Base-by-base conservation (phyloP, 1,139 yeast species). In the Lodderomyces beijingensis region DNA sequence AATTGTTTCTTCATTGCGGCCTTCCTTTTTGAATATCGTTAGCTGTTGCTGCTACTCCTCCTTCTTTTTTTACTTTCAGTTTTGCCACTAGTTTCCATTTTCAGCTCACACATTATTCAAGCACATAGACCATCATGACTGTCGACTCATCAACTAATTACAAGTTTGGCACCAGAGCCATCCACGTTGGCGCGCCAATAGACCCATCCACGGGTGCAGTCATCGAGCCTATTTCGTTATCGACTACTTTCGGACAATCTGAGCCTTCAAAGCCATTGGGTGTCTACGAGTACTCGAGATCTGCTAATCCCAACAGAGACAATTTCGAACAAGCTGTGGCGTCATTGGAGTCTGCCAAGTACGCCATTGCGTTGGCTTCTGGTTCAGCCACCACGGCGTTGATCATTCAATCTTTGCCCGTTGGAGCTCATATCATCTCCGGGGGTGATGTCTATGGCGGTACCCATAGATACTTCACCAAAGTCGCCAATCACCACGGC, bases 371-470 rank as follows among this genome's bases (percentile, higher is more conserved):
- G 11, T 79, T 84, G 57, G 65, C 86, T 29, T 84, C 94, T 14
- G 96, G 96, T 35, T 81, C 89, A 34, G 95, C 95, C 36, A 75
- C 89, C 44, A 84, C 95, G 35, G 88, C 93, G 22, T 74, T 81
- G 48, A 70, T 87, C 32, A 62, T 85, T 46, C 94, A 85, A 60
- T 72, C 84, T 27, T 66, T 86, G 49, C 81, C 87, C 30, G 71
- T 75, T 44, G 82, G 81, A 36, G 70, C 85, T 34, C 94, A 85
- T 51, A 82, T 83, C 33, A 70, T 86, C 35, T 79, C 91, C 34
- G 79, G 86, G 50, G 91, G 87, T 47, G 96, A 87, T 51, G 94
- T 87, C 31, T 87, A 87, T 60, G 95, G 95, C 43, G 95, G 96
- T 51, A 86, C 95, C 40, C 93, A 86, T 66, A 74, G 95, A 59